These are phyloP conservation scores for Inga laurina DNA, from an alignment of 306 rosid species.

Conservation along the genomic window DNA sequence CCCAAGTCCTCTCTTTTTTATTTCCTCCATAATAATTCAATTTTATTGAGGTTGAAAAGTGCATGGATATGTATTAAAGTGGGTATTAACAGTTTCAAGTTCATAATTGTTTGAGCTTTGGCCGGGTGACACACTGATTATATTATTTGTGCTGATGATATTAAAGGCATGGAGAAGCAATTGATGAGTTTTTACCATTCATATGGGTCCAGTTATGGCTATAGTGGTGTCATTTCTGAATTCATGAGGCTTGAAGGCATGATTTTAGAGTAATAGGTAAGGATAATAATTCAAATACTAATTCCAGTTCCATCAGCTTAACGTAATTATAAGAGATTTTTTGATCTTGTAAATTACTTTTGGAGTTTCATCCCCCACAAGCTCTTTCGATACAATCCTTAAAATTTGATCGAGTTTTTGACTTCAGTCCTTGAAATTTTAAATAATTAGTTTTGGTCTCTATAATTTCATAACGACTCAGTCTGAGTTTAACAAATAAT, in stretches of 20 bases:
- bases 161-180: neutral
- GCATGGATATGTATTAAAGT: neutral
- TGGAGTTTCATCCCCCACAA: too few relatives aligned
- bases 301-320: constrained; percentile 5
- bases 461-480: too few relatives aligned
- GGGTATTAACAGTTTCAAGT: neutral
- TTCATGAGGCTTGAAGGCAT: constrained; percentile 26
- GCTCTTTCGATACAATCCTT: too few relatives aligned
- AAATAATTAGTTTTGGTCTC: too few relatives aligned
- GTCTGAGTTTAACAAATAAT: too few relatives aligned
- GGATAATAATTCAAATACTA: constrained; percentile 5
- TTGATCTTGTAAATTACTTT: neutral
- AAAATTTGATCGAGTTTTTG: too few relatives aligned
- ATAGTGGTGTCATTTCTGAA: constrained; percentile 26
- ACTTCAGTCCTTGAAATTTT: too few relatives aligned
- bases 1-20: neutral
- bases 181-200: constrained; percentile 9
- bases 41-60: neutral
- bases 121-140: neutral
- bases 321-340: neutral
- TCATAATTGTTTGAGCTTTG: neutral
- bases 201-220: constrained; percentile 39
- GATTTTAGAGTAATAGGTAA: constrained; percentile 33
- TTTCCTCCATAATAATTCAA: constrained; percentile 8
- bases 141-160: neutral